A percentile compares a stretch with the other conserved stretches of the same genome.
Conservation (phyloP, 768 basidiomycete species). For the Mrakia blollopis region DNA sequence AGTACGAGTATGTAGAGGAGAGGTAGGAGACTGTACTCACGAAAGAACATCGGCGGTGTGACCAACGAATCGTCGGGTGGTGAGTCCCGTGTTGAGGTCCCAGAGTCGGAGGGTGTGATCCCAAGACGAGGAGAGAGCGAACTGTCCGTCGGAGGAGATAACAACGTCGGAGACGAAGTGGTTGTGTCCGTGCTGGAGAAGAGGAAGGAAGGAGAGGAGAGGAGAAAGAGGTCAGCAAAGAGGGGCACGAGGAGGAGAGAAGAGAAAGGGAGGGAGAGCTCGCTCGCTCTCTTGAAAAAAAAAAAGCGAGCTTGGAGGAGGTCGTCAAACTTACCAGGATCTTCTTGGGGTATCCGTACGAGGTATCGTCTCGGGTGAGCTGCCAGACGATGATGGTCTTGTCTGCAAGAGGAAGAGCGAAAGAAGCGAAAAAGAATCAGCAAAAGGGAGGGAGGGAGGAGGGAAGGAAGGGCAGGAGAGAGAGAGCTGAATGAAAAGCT, state of each 20-base stretch:
- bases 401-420: conserved; percentile 54
- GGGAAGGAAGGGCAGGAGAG: not conserved
- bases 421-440: not conserved
- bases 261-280: not conserved
- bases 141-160: conserved; percentile 98
- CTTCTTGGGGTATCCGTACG: conserved; percentile 92
- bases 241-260: not conserved
- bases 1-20: no score
- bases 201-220: not conserved
- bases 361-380: conserved; percentile 69
- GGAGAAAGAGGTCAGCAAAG: not conserved
- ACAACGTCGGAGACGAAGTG: conserved; percentile 99
- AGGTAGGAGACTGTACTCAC: conserved; percentile 33
- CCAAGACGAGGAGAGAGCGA: conserved; percentile 98
- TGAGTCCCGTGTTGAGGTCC: conserved; percentile 96
- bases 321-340: conserved; percentile 53
- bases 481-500: not conserved
- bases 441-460: not conserved
- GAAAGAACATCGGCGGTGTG: conserved; percentile 97
- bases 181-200: conserved; percentile 71
- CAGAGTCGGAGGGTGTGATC: conserved; percentile 99
- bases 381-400: conserved; percentile 99
- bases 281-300: not conserved
- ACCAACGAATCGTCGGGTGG: conserved; percentile 95
- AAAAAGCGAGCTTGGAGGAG: not conserved